Percentiles rank a stretch among this genome's conserved stretches.
Evolutionary conservation across 1,139 yeast species (phyloP).

Genomic region (Saccharomyces hybrid): DNA sequence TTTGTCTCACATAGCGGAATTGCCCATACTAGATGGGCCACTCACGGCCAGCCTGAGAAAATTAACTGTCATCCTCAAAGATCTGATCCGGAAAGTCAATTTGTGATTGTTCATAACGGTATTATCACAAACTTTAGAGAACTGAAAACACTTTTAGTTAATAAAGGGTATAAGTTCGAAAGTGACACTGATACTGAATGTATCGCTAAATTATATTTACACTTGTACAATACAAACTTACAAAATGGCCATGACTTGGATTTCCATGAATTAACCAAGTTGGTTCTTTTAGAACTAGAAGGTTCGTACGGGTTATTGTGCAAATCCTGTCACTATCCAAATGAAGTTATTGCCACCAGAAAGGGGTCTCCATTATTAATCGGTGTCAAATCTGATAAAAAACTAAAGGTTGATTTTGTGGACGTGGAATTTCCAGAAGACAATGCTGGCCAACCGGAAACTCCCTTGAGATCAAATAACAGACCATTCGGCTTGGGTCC

Average conservation of each 20-base stretch:
- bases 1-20: conserved; percentile 90
- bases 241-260: conserved; percentile 65
- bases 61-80: conserved; percentile 94
- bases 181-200: conserved; percentile 97
- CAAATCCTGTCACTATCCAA: conserved; percentile 86
- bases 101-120: conserved; percentile 94
- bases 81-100: conserved; percentile 75
- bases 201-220: conserved; percentile 91
- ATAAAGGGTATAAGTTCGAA: conserved; percentile 78
- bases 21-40: conserved; percentile 99
- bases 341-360: conserved; percentile 94
- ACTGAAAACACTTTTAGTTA: conserved; percentile 67
- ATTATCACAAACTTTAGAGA: conserved; percentile 93
- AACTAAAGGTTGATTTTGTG: conserved; percentile 94
- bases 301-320: conserved; percentile 97
- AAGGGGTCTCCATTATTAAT: conserved; percentile 96
- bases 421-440: conserved; percentile 92
- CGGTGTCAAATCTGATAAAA: conserved; percentile 93
- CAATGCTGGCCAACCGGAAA: conserved; percentile 33
- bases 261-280: conserved; percentile 87
- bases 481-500: not conserved
- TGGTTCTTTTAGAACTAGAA: conserved; percentile 86
- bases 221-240: conserved; percentile 73
- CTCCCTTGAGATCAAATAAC: conserved; percentile 19
- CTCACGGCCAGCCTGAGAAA: conserved; percentile 90